Percentiles rank a stretch among this genome's conserved stretches.
These are phyloP conservation scores for Camellia lanceoleosa DNA, from an alignment of 148 eudicot species.

Conservation along the genomic window DNA sequence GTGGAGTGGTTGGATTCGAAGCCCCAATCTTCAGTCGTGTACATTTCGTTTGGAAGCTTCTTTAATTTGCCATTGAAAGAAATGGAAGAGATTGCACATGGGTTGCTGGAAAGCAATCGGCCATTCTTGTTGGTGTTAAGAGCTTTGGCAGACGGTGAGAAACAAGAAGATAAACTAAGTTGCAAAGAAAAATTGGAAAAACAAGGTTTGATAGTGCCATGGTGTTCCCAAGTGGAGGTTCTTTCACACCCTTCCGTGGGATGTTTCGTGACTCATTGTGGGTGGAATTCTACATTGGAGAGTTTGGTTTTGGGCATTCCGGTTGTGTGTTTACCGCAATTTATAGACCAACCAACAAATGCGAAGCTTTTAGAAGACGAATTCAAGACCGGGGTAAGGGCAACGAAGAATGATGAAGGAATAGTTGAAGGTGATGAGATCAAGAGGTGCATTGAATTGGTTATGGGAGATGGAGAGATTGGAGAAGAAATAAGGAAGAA, in stretches of 20 bases:
- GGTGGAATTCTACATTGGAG: slow-evolving; percentile 36
- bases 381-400: slow-evolving; percentile 42
- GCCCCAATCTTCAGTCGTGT: slow-evolving; percentile 29
- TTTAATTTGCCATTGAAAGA: slow-evolving; percentile 20
- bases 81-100: slow-evolving; percentile 31
- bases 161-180: slow-evolving; percentile 17
- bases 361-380: slow-evolving; percentile 35
- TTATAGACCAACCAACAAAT: slow-evolving; percentile 23
- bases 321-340: slow-evolving; percentile 23
- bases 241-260: slow-evolving; percentile 25
- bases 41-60: slow-evolving; percentile 50
- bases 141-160: slow-evolving; percentile 11
- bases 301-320: slow-evolving; percentile 23
- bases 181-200: slow-evolving; percentile 11
- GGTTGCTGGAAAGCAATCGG: slow-evolving; percentile 18
- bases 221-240: slow-evolving; percentile 41
- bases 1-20: slow-evolving; percentile 32
- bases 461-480: slow-evolving; percentile 27
- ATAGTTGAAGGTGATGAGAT: slow-evolving; percentile 31
- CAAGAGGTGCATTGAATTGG: slow-evolving; percentile 33
- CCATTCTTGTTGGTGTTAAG: slow-evolving; percentile 45
- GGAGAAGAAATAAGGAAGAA: slow-evolving; percentile 12
- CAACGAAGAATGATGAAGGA: slow-evolving; percentile 22
- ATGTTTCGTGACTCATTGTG: slow-evolving; percentile 33
- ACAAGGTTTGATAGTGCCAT: slow-evolving; percentile 32